Base-by-base conservation (phyloP, 2,329 filamentous ascomycete species). In the Phaeosphaeria sp. region DNA sequence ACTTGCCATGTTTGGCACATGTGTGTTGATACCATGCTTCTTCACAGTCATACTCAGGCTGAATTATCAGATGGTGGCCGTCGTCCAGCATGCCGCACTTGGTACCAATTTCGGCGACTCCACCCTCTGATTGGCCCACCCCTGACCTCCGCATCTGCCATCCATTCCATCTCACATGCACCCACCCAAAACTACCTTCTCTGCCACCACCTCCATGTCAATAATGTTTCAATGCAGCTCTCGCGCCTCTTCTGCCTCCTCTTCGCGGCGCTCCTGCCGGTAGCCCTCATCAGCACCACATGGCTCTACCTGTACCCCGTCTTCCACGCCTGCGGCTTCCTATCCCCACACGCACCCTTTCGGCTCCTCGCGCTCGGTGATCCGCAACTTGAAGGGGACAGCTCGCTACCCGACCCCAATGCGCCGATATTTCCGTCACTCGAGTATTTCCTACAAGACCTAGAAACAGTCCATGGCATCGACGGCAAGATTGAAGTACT, bases 371-470 rank as follows among this genome's bases (percentile, higher is more conserved):
- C 93, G 1, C 86, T 98, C 21, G 94, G 91, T 59, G 94, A 98
- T 76, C 94, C 94, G 5, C 94, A 98, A 76, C 86, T 98, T 53
- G 94, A 98, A 79, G 94, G 94, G 68, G 92, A 97, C 74, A 92
- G 90, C 2, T 93, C 91, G 6, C 89, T 97, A 24, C 90, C 89
- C 0, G 73, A 74, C 20, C 67, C 71, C 1, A 50, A 59, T 24
- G 66, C 66, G 15, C 69, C 61, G n/a, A 25, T 68, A 1, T 73
- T 81, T 80, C 74, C 79, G 73, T 59, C 76, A 77, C 42, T 77
- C 78, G 15, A 79, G 77, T 22, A 79, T 74, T 57, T 73, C 7
- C n/a, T 42, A 2, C 20, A 50, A 15, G 53, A 70, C 40, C 18
- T 74, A n/a, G 30, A 36, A 13, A 36, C 63, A 59, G 36, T 50